Percentiles rank a stretch among this genome's conserved stretches.
Conservation (phyloP, 129 eudicot genomes). For the Artemisia argyi region DNA sequence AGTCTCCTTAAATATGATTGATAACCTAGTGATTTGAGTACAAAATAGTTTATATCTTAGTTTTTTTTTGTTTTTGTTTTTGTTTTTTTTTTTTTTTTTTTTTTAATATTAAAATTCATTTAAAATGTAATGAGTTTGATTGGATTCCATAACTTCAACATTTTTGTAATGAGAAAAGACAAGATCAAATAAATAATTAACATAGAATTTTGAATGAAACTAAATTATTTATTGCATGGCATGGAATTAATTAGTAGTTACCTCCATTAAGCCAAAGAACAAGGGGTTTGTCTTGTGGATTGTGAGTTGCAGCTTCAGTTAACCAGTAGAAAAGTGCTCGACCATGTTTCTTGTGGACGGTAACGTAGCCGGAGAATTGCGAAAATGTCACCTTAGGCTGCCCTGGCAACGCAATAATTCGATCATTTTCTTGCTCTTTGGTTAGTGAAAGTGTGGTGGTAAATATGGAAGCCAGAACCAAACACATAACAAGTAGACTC, state of each 20-base stretch:
- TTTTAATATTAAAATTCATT: too few species aligned
- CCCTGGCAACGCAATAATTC: conserved; percentile 66
- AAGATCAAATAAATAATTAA: too few species aligned
- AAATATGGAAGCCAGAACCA: conserved; percentile 18
- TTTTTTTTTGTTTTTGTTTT: too few species aligned
- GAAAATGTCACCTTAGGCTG: conserved; percentile 74
- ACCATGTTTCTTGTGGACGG: conserved; percentile 65
- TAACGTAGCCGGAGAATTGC: conserved; percentile 82
- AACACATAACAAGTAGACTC: conserved; percentile 24
- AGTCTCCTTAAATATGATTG: too few species aligned
- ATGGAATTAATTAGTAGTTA: conserved; percentile 15
- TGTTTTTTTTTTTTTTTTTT: too few species aligned
- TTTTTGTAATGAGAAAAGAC: too few species aligned
- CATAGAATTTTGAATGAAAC: too few species aligned
- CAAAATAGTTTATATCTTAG: too few species aligned
- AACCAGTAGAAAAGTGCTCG: conserved; percentile 91
- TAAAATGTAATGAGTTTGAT: too few species aligned
- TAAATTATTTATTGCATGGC: conserved; percentile 11
- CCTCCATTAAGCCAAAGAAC: conserved; percentile 99
- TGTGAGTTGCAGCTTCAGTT: conserved; percentile 54
- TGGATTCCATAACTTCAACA: too few species aligned
- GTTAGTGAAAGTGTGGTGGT: conserved; percentile 24
- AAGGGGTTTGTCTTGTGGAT: conserved; percentile 61
- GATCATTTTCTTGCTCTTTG: conserved; percentile 58
- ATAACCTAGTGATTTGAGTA: too few species aligned